These are phyloP conservation scores for Atractiella rhizophila DNA, from an alignment of 768 basidiomycete species.

Conservation along the genomic window DNA sequence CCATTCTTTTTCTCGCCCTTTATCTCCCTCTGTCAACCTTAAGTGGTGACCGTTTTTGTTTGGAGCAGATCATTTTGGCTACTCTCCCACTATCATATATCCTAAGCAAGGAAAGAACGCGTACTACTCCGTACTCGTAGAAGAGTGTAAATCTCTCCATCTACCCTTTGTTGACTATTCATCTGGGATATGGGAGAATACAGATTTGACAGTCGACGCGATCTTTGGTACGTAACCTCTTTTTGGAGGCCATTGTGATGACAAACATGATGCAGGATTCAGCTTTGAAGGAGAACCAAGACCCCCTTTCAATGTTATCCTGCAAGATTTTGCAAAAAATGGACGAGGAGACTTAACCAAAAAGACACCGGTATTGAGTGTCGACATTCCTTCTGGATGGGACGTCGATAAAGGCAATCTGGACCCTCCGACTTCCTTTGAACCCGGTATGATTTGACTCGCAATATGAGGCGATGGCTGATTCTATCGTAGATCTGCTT, in stretches of 20 bases:
- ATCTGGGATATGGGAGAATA: slow-evolving; percentile 23
- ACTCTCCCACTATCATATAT: slow-evolving; percentile 66
- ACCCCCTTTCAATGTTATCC: slow-evolving; percentile 53
- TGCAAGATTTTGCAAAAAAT: slow-evolving; percentile 30
- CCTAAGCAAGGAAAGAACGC: slow-evolving; percentile 93
- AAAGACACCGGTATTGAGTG: slow-evolving; percentile 57
- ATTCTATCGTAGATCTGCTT: slow-evolving; percentile 41
- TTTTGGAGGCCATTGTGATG: not conserved
- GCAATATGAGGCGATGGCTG: too few species aligned
- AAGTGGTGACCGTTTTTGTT: too few species aligned
- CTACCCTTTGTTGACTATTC: slow-evolving; percentile 48
- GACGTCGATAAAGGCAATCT: slow-evolving; percentile 48
- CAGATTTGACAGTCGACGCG: slow-evolving; percentile 70
- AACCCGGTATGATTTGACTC: slow-evolving; percentile 12
- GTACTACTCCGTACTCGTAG: slow-evolving; percentile 43
- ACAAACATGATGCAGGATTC: slow-evolving; percentile 30
- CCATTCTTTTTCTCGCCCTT: not conserved
- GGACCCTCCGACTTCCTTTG: not conserved
- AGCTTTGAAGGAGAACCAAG: slow-evolving; percentile 82
- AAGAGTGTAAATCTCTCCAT: too few species aligned
- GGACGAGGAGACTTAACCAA: slow-evolving; percentile 25
- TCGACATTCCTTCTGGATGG: slow-evolving; percentile 96
- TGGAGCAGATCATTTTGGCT: slow-evolving; percentile 60
- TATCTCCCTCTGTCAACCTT: too few species aligned
- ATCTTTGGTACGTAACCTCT: slow-evolving; percentile 38